A percentile compares a stretch with the other conserved stretches of the same genome.
Conservation (phyloP, 2,329 filamentous ascomycete species). For the Stachybotrys elegans region DNA sequence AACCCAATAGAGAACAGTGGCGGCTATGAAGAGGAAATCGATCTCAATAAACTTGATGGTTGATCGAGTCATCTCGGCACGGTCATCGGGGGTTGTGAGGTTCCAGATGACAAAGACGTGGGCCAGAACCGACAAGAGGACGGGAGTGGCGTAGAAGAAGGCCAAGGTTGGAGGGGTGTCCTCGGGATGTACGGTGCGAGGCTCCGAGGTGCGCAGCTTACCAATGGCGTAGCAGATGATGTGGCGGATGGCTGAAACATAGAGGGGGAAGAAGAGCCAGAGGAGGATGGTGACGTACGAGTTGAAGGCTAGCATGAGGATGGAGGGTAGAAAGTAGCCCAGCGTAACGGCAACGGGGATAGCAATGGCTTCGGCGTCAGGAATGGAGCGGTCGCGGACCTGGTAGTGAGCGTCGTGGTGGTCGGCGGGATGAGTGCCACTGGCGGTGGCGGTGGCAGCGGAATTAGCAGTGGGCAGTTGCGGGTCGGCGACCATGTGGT, state of each 20-base stretch:
- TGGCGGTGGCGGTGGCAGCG: slow-evolving; percentile 47
- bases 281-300: slow-evolving; percentile 29
- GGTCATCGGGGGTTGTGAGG: slow-evolving; percentile 34
- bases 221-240: slow-evolving; percentile 23
- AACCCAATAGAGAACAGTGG: slow-evolving; percentile 49
- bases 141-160: slow-evolving; percentile 40
- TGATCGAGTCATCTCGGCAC: slow-evolving; percentile 44
- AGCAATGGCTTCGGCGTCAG: slow-evolving; percentile 50
- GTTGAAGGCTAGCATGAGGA: slow-evolving; percentile 39
- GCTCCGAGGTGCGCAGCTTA: slow-evolving; percentile 18
- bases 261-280: slow-evolving; percentile 50
- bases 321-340: slow-evolving; percentile 42
- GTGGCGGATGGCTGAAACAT: slow-evolving; percentile 38
- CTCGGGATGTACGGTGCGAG: slow-evolving; percentile 36
- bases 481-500: slow-evolving; percentile 20
- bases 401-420: slow-evolving; percentile 50
- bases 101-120: slow-evolving; percentile 38
- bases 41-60: slow-evolving; percentile 41
- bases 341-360: slow-evolving; percentile 44
- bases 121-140: slow-evolving; percentile 35
- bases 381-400: slow-evolving; percentile 29
- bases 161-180: slow-evolving; percentile 30
- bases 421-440: no score
- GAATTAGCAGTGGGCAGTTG: slow-evolving; percentile 6
- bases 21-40: slow-evolving; percentile 36